A percentile compares a stretch with the other conserved stretches of the same genome.
Conservation (phyloP, 2,329 filamentous ascomycete species). For the Colletotrichum siamense region DNA sequence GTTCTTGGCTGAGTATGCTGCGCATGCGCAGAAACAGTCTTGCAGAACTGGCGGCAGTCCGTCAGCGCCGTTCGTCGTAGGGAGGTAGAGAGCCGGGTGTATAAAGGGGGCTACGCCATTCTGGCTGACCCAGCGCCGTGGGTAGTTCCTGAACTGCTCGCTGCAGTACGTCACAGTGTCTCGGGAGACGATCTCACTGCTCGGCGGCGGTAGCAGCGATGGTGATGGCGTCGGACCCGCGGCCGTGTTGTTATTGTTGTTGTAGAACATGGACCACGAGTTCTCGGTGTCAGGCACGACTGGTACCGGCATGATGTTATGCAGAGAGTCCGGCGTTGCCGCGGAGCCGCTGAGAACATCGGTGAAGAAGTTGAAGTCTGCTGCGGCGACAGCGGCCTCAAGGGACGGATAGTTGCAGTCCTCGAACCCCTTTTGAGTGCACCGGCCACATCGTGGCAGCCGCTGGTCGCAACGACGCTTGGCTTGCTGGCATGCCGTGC, state of each 20-base stretch:
- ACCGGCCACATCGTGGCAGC: slow-evolving; percentile 36
- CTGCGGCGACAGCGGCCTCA: slow-evolving; percentile 22
- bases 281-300: slow-evolving; percentile 10
- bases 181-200: slow-evolving; percentile 1
- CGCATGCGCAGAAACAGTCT: slow-evolving; percentile 31
- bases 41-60: slow-evolving; percentile 29
- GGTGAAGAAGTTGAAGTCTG: slow-evolving; percentile 32
- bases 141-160: slow-evolving; percentile 25
- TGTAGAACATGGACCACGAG: slow-evolving; percentile 22
- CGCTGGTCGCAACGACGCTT: slow-evolving; percentile 43
- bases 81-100: slow-evolving; percentile 29
- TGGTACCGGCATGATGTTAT: slow-evolving; percentile 13
- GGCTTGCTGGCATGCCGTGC: slow-evolving; percentile 37
- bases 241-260: slow-evolving; percentile 1
- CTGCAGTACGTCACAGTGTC: slow-evolving; percentile 22
- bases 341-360: slow-evolving; percentile 21
- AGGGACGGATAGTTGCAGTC: slow-evolving; percentile 28
- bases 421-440: slow-evolving; percentile 28
- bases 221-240: slow-evolving; percentile 6
- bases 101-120: slow-evolving; percentile 31
- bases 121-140: slow-evolving; percentile 28
- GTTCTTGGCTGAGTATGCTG: slow-evolving; percentile 30
- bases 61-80: slow-evolving; percentile 17
- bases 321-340: slow-evolving; percentile 9
- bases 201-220: not conserved